These are phyloP conservation scores for Ceratocystis cacaofunesta DNA, from an alignment of 2,329 filamentous ascomycete species.

Conservation along the genomic window DNA sequence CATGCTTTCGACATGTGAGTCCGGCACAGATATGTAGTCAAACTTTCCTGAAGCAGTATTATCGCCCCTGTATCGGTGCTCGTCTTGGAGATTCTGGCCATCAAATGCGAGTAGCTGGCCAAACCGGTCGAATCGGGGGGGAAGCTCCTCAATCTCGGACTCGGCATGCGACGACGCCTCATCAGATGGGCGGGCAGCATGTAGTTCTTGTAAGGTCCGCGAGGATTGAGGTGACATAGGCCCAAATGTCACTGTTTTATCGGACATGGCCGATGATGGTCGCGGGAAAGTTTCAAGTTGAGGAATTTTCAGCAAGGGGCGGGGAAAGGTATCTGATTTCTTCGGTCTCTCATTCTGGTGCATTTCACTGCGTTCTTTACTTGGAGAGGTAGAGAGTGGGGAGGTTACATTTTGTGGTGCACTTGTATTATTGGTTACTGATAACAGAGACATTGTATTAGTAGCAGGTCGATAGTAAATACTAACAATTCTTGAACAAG, in stretches of 20 bases:
- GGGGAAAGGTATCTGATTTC: background rate
- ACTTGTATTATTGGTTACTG: constrained; percentile 6
- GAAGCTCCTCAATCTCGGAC: constrained; percentile 30
- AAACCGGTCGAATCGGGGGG: constrained; percentile 33
- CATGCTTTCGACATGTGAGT: background rate
- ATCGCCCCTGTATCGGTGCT: background rate
- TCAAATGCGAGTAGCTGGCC: constrained; percentile 27
- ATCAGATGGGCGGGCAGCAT: constrained; percentile 8
- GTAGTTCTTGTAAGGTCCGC: constrained; percentile 12
- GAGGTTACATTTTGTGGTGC: background rate
- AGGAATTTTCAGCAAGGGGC: background rate
- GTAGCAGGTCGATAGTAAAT: background rate
- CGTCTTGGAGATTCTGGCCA: background rate
- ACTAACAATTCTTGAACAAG: background rate
- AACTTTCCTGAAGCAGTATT: background rate
- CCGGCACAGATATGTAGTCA: background rate
- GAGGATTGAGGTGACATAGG: constrained; percentile 33
- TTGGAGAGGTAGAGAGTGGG: background rate
- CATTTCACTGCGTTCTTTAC: constrained; percentile 8
- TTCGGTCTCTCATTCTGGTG: constrained; percentile 6
- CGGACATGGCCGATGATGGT: constrained; percentile 1
- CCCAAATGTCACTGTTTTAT: constrained; percentile 28
- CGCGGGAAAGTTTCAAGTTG: background rate
- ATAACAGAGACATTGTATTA: background rate
- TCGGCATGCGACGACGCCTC: constrained; percentile 22